phyloP scores from a whole-genome alignment of 495 filamentous ascomycete genomes.

The Hypoxylon rickii region DNA sequence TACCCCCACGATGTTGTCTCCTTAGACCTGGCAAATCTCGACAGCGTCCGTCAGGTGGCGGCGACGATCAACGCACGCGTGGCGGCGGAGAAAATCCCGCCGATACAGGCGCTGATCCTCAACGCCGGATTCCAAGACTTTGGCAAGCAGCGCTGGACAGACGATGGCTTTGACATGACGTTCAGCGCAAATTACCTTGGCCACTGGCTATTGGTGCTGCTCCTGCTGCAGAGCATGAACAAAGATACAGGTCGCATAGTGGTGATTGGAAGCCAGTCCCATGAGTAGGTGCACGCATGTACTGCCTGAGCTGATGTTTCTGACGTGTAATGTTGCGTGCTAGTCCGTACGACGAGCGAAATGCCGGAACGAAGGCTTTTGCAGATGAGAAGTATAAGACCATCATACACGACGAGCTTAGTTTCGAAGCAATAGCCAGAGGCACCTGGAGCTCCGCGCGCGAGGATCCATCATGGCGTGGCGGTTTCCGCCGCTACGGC shows the following conservation, averaged over 20 bases:
- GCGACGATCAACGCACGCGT: slow-evolving; percentile 32
- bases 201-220: slow-evolving; percentile 45
- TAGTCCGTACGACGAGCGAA: slow-evolving; percentile 20
- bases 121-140: slow-evolving; percentile 43
- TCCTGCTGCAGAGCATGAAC: slow-evolving; percentile 47
- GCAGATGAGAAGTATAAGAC: slow-evolving; percentile 31
- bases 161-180: slow-evolving; percentile 39
- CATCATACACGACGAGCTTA: slow-evolving; percentile 15
- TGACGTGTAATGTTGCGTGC: not conserved
- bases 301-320: too few relatives aligned
- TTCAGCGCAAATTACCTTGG: slow-evolving; percentile 50
- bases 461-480: slow-evolving; percentile 15
- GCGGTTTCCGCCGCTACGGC: slow-evolving; percentile 40
- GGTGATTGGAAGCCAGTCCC: slow-evolving; percentile 41
- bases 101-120: slow-evolving; percentile 49
- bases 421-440: slow-evolving; percentile 28
- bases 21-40: slow-evolving; percentile 19
- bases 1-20: slow-evolving; percentile 19
- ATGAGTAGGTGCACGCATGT: too few relatives aligned
- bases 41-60: slow-evolving; percentile 14
- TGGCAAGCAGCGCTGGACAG: slow-evolving; percentile 35
- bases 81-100: slow-evolving; percentile 38
- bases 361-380: slow-evolving; percentile 3
- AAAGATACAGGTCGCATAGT: slow-evolving; percentile 44
- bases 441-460: slow-evolving; percentile 34